These are phyloP conservation scores for Pyrus communis DNA, from an alignment of 306 rosid genomes.

Conservation along the genomic window DNA sequence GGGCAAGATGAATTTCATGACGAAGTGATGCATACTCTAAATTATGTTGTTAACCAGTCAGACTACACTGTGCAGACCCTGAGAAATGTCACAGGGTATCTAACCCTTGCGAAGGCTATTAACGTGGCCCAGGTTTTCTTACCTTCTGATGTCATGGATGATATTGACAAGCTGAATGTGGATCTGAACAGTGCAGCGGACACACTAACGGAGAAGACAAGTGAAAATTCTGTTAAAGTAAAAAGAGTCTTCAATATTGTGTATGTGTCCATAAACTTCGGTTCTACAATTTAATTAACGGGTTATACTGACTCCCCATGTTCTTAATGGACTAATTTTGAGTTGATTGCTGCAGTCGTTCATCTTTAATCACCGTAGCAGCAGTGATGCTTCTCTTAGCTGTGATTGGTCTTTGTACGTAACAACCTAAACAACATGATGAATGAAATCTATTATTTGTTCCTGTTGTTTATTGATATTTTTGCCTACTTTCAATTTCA, in stretches of 20 bases:
- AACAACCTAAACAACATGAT: conserved; percentile 1
- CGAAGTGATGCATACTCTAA: conserved; percentile 69
- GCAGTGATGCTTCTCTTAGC: conserved; percentile 79
- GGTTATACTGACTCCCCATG: background rate
- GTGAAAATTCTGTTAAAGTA: conserved; percentile 56
- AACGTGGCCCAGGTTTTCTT: conserved; percentile 66
- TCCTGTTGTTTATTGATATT: background rate
- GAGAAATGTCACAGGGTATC: conserved; percentile 82
- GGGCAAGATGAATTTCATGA: conserved; percentile 78
- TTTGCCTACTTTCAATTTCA: background rate
- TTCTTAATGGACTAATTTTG: conserved; percentile 27
- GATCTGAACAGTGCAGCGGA: conserved; percentile 78
- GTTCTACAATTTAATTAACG: conserved; percentile 6
- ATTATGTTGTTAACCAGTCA: conserved; percentile 85
- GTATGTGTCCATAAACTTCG: conserved; percentile 42
- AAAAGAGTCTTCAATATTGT: conserved; percentile 58
- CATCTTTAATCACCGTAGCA: conserved; percentile 67
- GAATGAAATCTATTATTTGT: background rate
- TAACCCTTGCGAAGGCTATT: conserved; percentile 87
- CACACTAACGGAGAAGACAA: conserved; percentile 54
- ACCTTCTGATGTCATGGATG: conserved; percentile 72
- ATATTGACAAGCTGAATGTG: conserved; percentile 63
- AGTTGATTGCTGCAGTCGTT: conserved; percentile 42
- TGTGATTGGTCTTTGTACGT: conserved; percentile 73
- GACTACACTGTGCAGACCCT: conserved; percentile 77